A percentile compares a stretch with the other conserved stretches of the same genome.
Evolutionary conservation across 805 yeast species (phyloP).

Genomic region (Saturnispora sekii): DNA sequence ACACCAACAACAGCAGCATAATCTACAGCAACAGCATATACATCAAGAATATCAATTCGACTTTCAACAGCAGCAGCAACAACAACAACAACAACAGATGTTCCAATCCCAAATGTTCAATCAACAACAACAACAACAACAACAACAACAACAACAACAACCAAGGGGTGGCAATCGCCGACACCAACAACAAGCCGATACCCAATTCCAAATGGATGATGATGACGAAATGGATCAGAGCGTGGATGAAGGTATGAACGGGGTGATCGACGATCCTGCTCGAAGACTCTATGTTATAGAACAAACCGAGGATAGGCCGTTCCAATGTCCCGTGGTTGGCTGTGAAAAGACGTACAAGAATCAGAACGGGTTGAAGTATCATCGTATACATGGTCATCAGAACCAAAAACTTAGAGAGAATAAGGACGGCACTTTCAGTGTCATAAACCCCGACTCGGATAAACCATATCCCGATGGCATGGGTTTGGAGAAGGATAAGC

Average conservation of each 20-base stretch:
- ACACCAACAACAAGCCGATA: conserved; percentile 11
- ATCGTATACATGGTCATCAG: conserved; percentile 92
- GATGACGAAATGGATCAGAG: too few relatives aligned
- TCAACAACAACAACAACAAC: background rate
- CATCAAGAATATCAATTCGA: background rate
- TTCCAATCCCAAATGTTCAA: conserved; percentile 7
- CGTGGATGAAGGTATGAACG: too few relatives aligned
- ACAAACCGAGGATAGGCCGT: conserved; percentile 87
- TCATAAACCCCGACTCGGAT: conserved; percentile 84
- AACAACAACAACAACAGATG: conserved; percentile 4
- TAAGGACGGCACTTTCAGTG: conserved; percentile 86
- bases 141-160: conserved; percentile 1
- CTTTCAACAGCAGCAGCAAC: conserved; percentile 4
- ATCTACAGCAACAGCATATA: conserved; percentile 10
- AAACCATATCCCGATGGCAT: conserved; percentile 89
- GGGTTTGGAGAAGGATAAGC: conserved; percentile 95
- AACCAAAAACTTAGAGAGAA: conserved; percentile 86
- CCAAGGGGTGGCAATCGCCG: conserved; percentile 9
- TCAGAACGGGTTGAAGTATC: conserved; percentile 95
- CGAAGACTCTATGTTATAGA: conserved; percentile 89
- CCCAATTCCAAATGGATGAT: conserved; percentile 29
- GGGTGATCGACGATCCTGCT: conserved; percentile 83
- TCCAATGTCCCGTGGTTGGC: conserved; percentile 95
- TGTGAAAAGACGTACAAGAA: conserved; percentile 96
- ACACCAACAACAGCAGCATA: conserved; percentile 17